Conservation (phyloP, 2,329 filamentous ascomycete species). For the Pyrenochaeta sp. region DNA sequence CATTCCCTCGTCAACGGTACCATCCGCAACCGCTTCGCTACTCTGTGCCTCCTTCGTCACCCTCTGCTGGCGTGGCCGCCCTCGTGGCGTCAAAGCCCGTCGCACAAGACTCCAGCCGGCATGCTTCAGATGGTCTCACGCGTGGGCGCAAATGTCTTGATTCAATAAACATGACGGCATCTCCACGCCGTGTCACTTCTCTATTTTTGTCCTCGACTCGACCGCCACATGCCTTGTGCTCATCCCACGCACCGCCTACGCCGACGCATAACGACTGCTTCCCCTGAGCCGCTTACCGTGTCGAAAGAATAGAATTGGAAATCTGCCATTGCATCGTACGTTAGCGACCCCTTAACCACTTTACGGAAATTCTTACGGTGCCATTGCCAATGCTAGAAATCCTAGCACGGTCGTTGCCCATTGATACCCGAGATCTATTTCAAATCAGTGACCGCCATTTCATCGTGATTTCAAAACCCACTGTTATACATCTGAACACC, state of each 20-base stretch:
- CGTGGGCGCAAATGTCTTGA: slow-evolving; percentile 37
- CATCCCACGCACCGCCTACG: slow-evolving; percentile 24
- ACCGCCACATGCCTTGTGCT: slow-evolving; percentile 17
- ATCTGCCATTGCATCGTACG: slow-evolving; percentile 42
- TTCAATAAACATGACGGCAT: slow-evolving; percentile 45
- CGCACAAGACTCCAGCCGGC: slow-evolving; percentile 36
- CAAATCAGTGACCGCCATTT: slow-evolving; percentile 56
- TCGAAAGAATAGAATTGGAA: slow-evolving; percentile 58
- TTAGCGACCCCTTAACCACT: slow-evolving; percentile 43
- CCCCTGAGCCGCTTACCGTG: slow-evolving; percentile 58
- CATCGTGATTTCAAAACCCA: slow-evolving; percentile 47
- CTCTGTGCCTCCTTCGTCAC: slow-evolving; percentile 31
- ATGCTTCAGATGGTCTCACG: slow-evolving; percentile 47
- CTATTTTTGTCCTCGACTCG: slow-evolving; percentile 40
- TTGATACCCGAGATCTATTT: slow-evolving; percentile 56
- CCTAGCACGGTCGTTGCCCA: slow-evolving; percentile 58
- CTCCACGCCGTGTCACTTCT: slow-evolving; percentile 42
- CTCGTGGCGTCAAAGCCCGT: slow-evolving; percentile 46
- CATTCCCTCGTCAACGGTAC: slow-evolving; percentile 31
- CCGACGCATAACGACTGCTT: slow-evolving; percentile 56
- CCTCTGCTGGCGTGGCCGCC: slow-evolving; percentile 41
- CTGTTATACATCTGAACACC: slow-evolving; percentile 61
- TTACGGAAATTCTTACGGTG: slow-evolving; percentile 49
- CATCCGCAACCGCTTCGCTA: slow-evolving; percentile 30
- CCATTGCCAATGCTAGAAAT: slow-evolving; percentile 59